Evolutionary conservation across 345 rosid genomes (phyloP).

Genomic region (Cochlearia excelsa): DNA sequence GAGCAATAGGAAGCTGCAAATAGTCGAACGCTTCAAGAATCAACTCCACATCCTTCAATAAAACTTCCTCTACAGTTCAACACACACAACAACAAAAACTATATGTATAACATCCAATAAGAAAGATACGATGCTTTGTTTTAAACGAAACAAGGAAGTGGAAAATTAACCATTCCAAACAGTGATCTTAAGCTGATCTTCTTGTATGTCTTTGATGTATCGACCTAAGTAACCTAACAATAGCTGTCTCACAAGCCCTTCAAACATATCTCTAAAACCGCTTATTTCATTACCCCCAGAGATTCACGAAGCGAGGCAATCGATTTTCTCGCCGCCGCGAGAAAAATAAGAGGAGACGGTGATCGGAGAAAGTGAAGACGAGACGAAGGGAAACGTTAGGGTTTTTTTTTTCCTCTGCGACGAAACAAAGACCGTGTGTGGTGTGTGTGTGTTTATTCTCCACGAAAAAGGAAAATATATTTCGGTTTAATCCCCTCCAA

Average conservation of each 20-base stretch:
- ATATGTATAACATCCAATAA: slow-evolving; percentile 10
- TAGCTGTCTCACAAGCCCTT: slow-evolving; percentile 61
- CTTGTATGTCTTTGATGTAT: slow-evolving; percentile 71
- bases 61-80: slow-evolving; percentile 48
- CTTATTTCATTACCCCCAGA: slow-evolving; percentile 7
- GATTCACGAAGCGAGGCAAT: not conserved
- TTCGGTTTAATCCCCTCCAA: slow-evolving; percentile 11
- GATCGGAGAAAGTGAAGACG: slow-evolving; percentile 21
- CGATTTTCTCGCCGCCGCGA: slow-evolving; percentile 5
- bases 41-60: slow-evolving; percentile 74
- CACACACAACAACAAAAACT: not conserved
- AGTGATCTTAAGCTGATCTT: slow-evolving; percentile 75
- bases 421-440: slow-evolving; percentile 17
- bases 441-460: not conserved
- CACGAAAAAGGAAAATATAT: not conserved
- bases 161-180: slow-evolving; percentile 50
- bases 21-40: slow-evolving; percentile 88
- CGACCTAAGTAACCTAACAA: slow-evolving; percentile 76
- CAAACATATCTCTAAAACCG: slow-evolving; percentile 57
- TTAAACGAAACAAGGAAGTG: too few species aligned
- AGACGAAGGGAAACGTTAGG: slow-evolving; percentile 29
- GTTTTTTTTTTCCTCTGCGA: slow-evolving; percentile 25
- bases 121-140: too few species aligned
- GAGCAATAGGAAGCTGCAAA: slow-evolving; percentile 76
- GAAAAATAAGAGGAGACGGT: slow-evolving; percentile 14